Percentiles rank a stretch among this genome's conserved stretches.
Evolutionary conservation across 768 basidiomycete genomes (phyloP).

Genomic region (Peribolospora kevripleyi): DNA sequence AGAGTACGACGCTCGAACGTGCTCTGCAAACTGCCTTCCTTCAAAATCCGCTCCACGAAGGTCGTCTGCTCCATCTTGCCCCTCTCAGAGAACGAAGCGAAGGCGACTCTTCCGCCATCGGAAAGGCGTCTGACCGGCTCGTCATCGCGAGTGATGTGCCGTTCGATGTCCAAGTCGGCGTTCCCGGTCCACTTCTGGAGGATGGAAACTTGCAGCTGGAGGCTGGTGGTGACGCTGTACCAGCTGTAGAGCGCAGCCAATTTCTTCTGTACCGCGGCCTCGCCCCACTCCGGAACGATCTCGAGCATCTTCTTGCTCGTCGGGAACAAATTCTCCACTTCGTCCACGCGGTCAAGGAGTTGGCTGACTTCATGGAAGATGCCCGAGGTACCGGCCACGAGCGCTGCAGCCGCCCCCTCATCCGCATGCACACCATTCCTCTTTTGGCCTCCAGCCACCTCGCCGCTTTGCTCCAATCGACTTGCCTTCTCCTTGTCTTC

Average conservation of each 20-base stretch:
- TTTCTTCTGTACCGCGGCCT: conserved; percentile 42
- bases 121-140: conserved; percentile 15
- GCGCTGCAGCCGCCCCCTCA: too few species aligned
- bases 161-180: conserved; percentile 52
- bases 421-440: too few species aligned
- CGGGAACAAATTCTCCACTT: conserved; percentile 13
- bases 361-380: too few species aligned
- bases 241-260: conserved; percentile 77
- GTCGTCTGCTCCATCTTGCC: conserved; percentile 26
- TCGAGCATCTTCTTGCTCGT: conserved; percentile 1
- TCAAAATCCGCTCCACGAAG: conserved; percentile 78
- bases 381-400: too few species aligned
- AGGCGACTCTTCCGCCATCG: not conserved
- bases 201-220: conserved; percentile 55
- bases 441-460: too few species aligned
- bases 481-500: too few species aligned
- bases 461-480: too few species aligned
- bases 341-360: conserved; percentile 2
- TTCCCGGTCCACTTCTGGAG: conserved; percentile 85
- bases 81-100: not conserved
- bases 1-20: conserved; percentile 53
- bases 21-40: conserved; percentile 85
- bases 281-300: too few species aligned
- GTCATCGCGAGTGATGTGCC: conserved; percentile 35
- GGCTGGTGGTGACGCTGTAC: conserved; percentile 62